A percentile compares a stretch with the other conserved stretches of the same genome.
Conservation (phyloP, 1,139 yeast genomes). For the Yamadazyma friedrichii region DNA sequence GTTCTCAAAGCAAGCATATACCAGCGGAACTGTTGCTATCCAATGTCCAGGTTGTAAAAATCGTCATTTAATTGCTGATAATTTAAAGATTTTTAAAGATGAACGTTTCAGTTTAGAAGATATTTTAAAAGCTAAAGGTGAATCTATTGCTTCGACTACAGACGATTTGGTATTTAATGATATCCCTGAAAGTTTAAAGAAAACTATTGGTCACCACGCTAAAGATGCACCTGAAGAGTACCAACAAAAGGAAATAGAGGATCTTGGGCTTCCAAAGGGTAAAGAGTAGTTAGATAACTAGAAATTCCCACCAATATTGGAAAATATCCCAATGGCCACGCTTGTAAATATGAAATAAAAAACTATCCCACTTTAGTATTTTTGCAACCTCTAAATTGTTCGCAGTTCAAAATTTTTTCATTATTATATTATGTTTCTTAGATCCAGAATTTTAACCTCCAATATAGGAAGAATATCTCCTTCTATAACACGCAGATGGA, state of each 20-base stretch:
- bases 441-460: background rate
- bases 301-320: background rate
- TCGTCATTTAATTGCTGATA: slow-evolving; percentile 92
- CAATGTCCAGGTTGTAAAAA: slow-evolving; percentile 91
- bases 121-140: slow-evolving; percentile 74
- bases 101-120: slow-evolving; percentile 74
- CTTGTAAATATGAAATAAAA: background rate
- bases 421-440: background rate
- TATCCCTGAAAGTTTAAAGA: slow-evolving; percentile 63
- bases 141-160: slow-evolving; percentile 58
- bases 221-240: slow-evolving; percentile 53
- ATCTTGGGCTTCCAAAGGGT: slow-evolving; percentile 9
- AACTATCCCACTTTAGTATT: background rate
- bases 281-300: background rate
- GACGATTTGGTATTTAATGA: slow-evolving; percentile 71
- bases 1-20: slow-evolving; percentile 88
- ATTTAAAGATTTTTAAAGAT: slow-evolving; percentile 80
- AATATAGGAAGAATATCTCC: slow-evolving; percentile 1
- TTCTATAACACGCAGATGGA: slow-evolving; percentile 6
- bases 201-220: slow-evolving; percentile 60
- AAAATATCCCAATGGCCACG: background rate
- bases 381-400: background rate
- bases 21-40: slow-evolving; percentile 80
- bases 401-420: slow-evolving; percentile 5
- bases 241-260: slow-evolving; percentile 2